Evolutionary conservation across 805 yeast species (phyloP), one percentile per base, ranked within the genome.

Genomic region (Wickerhamomyces mucosus): DNA sequence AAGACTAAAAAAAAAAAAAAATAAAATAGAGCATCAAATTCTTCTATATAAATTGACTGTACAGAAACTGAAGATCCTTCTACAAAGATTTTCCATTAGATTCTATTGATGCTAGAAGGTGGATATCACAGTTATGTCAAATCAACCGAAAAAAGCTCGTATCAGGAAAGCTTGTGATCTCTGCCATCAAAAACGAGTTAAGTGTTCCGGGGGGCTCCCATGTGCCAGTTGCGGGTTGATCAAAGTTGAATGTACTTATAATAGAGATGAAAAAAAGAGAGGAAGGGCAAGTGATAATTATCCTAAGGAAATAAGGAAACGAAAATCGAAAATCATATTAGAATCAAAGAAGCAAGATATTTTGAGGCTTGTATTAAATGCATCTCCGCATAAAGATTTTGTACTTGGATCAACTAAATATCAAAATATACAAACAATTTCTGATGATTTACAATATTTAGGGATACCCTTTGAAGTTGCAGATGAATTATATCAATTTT

Each of bases 181-280:
- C 13, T 67, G 73, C 46, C 65, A 65, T 39, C 57, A 56, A 31
- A 57, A 60, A 32, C 50, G 72, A 34, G 63, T 69, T 2, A 65
- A 63, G 35, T 67, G 74, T 43, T 67, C 67, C 34, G 74, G 74
- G 4, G 53, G 49, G 15, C 39, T 39, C 5, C 74, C 72, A 1
- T 67, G 73, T 39, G 41, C 51, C 4, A 67, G 65, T 34, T 67
- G 74, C 34, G 14, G 38, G 2, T 55, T 52, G 30, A 37, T 54
- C 2, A 43, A 47, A 22, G 42, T 50, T 1, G 37, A 43, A 6
- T 65, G 70, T 37, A 59, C 67, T 2, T 67, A 67, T 36, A 37
- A 58, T 8, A 48, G 72, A 22, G 50, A 56, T 29, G 67, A 64
- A 36, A 63, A 56, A 40, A 64, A 63, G 40, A 45, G 73, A 32